Evolutionary conservation across 163 green algal species (phyloP).

Genomic region (Chloroidium sp.): DNA sequence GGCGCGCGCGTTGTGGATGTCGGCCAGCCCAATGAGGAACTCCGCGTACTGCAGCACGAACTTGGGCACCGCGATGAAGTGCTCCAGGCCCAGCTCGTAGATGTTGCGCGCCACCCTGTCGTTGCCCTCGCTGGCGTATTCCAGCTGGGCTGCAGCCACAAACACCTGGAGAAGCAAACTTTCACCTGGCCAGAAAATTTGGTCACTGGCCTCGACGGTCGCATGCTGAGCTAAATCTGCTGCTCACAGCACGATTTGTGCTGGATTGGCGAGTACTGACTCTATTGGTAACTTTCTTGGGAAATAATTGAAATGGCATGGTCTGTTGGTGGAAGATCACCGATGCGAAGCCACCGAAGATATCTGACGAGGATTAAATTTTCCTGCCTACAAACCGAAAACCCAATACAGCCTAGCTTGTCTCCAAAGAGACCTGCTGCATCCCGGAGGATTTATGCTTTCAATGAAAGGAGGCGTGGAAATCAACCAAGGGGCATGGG

Average conservation of each 20-base stretch:
- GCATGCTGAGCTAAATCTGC: not conserved
- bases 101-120: slow-evolving; percentile 73
- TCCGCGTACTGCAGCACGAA: slow-evolving; percentile 60
- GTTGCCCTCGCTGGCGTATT: slow-evolving; percentile 59
- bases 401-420: no score
- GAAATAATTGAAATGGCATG: not conserved
- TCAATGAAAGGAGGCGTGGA: no score
- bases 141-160: slow-evolving; percentile 64
- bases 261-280: not conserved
- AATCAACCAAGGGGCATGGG: no score
- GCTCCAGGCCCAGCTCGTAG: slow-evolving; percentile 80
- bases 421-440: no score
- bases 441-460: no score
- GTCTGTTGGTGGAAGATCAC: no score
- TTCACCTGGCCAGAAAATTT: not conserved
- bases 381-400: no score
- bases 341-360: no score
- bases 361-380: no score
- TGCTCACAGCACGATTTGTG: not conserved
- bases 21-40: slow-evolving; percentile 44
- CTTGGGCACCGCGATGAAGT: slow-evolving; percentile 44
- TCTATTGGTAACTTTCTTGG: not conserved
- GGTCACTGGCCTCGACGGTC: no score
- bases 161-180: slow-evolving; percentile 66
- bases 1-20: slow-evolving; percentile 70